Conservation (phyloP, 331 rosid genomes). For the Saraca asoca region DNA sequence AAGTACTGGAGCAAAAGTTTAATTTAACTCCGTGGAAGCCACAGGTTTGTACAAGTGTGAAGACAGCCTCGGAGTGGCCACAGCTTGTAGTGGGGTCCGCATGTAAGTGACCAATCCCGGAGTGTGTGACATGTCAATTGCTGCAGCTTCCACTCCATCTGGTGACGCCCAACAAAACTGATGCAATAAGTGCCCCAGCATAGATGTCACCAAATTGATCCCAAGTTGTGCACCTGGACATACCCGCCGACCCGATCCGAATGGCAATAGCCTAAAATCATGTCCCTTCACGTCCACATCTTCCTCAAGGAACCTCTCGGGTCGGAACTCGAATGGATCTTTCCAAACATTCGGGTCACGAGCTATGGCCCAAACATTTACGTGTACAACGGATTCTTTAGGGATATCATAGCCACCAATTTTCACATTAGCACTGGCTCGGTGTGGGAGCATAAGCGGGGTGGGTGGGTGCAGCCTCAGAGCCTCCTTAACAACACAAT, state of each 20-base stretch:
- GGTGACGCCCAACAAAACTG: conserved; percentile 68
- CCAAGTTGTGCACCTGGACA: conserved; percentile 82
- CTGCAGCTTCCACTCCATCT: conserved; percentile 50
- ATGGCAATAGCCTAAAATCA: conserved; percentile 49
- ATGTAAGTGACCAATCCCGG: conserved; percentile 84
- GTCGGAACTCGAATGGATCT: conserved; percentile 39
- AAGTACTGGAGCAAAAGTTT: too few relatives aligned
- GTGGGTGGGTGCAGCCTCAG: conserved; percentile 88
- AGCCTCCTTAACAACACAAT: conserved; percentile 70
- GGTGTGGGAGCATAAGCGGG: conserved; percentile 89
- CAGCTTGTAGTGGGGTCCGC: conserved; percentile 63
- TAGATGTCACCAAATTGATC: conserved; percentile 70
- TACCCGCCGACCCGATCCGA: conserved; percentile 57
- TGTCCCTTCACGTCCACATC: conserved; percentile 50
- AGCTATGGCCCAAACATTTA: conserved; percentile 49
- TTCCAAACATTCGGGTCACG: conserved; percentile 52
- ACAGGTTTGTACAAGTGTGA: conserved; percentile 66
- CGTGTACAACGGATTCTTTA: conserved; percentile 41
- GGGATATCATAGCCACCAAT: conserved; percentile 51
- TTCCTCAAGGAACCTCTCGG: conserved; percentile 51
- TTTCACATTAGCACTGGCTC: conserved; percentile 65
- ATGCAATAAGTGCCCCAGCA: conserved; percentile 83
- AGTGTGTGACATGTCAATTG: conserved; percentile 72
- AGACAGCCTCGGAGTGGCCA: conserved; percentile 72
- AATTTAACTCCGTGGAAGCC: too few relatives aligned